These are phyloP conservation scores for Rhodomyrtus tomentosa DNA, from an alignment of 345 rosid species.

Conservation along the genomic window DNA sequence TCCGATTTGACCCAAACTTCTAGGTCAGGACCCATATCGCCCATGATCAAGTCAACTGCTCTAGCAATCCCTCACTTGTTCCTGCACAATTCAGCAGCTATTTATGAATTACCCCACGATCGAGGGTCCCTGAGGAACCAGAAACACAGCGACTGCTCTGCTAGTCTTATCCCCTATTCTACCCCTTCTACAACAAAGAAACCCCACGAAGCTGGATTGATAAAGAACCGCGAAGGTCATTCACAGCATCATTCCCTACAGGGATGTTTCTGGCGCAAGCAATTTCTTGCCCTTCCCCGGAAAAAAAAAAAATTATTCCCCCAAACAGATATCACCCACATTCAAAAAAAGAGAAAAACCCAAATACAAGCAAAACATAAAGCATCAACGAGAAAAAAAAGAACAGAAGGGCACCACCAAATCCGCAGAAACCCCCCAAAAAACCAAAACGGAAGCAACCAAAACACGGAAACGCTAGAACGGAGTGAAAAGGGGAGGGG, in stretches of 20 bases:
- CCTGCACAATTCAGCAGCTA: neutral
- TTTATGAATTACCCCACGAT: neutral
- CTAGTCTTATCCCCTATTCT: neutral
- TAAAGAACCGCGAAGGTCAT: neutral
- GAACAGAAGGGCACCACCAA: neutral
- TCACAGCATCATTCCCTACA: neutral
- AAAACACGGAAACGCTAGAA: neutral
- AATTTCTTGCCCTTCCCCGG: too few relatives aligned
- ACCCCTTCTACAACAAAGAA: neutral
- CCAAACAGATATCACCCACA: neutral
- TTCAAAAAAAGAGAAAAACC: neutral
- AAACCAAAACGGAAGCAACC: neutral
- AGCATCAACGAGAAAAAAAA: neutral
- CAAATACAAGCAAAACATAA: neutral
- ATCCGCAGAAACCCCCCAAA: neutral
- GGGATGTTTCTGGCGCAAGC: too few relatives aligned
- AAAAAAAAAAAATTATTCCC: neutral
- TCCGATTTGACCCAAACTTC: slow-evolving; percentile 19
- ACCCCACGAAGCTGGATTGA: neutral
- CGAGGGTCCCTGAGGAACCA: neutral
- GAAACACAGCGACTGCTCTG: neutral
- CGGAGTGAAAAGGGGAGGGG: neutral
- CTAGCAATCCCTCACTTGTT: neutral
- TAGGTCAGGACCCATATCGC: slow-evolving; percentile 25
- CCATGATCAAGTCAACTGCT: neutral